Percentiles rank a stretch among this genome's conserved stretches.
Evolutionary conservation across 805 yeast species (phyloP).

Genomic region (Hanseniaspora guilliermondii): DNA sequence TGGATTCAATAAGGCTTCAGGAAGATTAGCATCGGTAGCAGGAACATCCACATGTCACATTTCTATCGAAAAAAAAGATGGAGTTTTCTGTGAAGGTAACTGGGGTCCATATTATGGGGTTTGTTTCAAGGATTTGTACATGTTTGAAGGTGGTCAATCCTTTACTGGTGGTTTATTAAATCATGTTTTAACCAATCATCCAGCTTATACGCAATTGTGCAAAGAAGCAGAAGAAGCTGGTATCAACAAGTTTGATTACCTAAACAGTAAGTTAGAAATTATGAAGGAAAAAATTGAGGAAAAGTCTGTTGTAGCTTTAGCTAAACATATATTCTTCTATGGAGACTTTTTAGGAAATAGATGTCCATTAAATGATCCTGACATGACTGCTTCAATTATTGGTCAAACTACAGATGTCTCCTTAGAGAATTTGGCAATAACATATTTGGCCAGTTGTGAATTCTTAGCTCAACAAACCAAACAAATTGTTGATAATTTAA

Average conservation of each 20-base stretch:
- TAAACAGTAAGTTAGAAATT: constrained; percentile 63
- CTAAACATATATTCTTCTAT: constrained; percentile 77
- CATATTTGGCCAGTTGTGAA: constrained; percentile 88
- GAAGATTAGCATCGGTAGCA: constrained; percentile 92
- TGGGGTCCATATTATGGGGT: constrained; percentile 98
- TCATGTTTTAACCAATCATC: constrained; percentile 77
- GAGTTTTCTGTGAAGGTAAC: constrained; percentile 87
- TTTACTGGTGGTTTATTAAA: constrained; percentile 92
- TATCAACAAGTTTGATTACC: constrained; percentile 65
- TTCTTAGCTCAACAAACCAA: constrained; percentile 95
- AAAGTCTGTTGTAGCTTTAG: constrained; percentile 67
- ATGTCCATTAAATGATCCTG: constrained; percentile 93
- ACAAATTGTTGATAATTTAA: constrained; percentile 83
- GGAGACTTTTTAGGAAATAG: constrained; percentile 96
- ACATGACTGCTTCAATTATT: constrained; percentile 81
- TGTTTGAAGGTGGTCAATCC: constrained; percentile 98
- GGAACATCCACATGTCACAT: constrained; percentile 97
- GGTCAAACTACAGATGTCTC: constrained; percentile 89
- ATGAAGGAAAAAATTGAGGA: constrained; percentile 44
- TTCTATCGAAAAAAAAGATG: constrained; percentile 59
- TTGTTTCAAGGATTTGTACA: constrained; percentile 79
- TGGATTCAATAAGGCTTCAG: constrained; percentile 52
- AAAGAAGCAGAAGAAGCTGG: constrained; percentile 55
- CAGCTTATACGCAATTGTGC: constrained; percentile 66
- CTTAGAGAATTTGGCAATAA: constrained; percentile 69